A percentile compares a stretch with the other conserved stretches of the same genome.
These are phyloP conservation scores for Metschnikowia aberdeeniae DNA, from an alignment of 805 yeast genomes.

Conservation along the genomic window DNA sequence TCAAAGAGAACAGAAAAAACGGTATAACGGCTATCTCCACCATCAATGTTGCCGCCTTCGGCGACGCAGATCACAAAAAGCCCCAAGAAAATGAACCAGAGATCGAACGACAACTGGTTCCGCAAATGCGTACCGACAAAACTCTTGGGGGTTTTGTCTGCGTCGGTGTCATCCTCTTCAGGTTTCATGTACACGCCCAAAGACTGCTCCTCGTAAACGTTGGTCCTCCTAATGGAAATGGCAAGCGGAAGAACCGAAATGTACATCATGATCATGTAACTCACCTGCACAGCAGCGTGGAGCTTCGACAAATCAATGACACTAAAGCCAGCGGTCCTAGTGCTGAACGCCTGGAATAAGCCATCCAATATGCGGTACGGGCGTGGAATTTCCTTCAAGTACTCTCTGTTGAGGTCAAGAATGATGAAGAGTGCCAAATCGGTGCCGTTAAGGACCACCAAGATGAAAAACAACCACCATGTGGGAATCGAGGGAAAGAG, in stretches of 20 bases:
- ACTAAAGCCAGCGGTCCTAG: slow-evolving; percentile 91
- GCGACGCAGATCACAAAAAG: slow-evolving; percentile 81
- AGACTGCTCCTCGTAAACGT: slow-evolving; percentile 96
- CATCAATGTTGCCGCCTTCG: slow-evolving; percentile 62
- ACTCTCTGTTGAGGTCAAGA: slow-evolving; percentile 55
- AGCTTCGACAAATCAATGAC: slow-evolving; percentile 65
- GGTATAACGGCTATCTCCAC: slow-evolving; percentile 45
- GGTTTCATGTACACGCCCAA: slow-evolving; percentile 71
- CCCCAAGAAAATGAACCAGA: slow-evolving; percentile 90
- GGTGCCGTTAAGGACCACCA: slow-evolving; percentile 65
- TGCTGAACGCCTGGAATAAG: slow-evolving; percentile 82
- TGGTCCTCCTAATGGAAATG: slow-evolving; percentile 91
- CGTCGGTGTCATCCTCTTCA: slow-evolving; percentile 26
- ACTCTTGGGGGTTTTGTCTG: slow-evolving; percentile 46
- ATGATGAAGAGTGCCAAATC: slow-evolving; percentile 80
- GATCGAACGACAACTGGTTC: slow-evolving; percentile 86
- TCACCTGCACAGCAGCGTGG: slow-evolving; percentile 90
- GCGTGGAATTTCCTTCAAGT: slow-evolving; percentile 50
- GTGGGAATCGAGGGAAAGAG: slow-evolving; percentile 91
- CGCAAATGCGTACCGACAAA: slow-evolving; percentile 86
- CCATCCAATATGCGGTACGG: slow-evolving; percentile 80
- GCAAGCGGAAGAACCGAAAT: slow-evolving; percentile 95
- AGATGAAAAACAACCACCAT: slow-evolving; percentile 84
- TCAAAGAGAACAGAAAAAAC: slow-evolving; percentile 80
- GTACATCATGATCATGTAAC: slow-evolving; percentile 96